A percentile compares a stretch with the other conserved stretches of the same genome.
These are phyloP conservation scores for Tillandsia fasciculata DNA, from an alignment of 176 grass and related monocot genomes.

Conservation along the genomic window DNA sequence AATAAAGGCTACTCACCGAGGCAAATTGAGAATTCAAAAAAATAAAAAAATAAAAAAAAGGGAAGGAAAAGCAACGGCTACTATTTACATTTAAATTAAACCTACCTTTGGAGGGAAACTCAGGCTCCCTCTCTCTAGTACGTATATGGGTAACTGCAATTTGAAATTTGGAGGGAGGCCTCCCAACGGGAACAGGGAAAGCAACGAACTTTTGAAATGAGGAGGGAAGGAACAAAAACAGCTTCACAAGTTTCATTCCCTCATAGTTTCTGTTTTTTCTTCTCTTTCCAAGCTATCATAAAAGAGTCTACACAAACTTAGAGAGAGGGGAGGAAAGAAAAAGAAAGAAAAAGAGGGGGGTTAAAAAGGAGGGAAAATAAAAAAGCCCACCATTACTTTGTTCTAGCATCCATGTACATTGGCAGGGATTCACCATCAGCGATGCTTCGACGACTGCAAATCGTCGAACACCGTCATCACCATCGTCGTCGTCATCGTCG, in stretches of 20 bases:
- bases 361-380: not conserved
- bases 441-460: conserved; percentile 50
- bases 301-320: conserved; percentile 12
- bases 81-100: conserved; percentile 25
- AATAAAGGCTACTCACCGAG: not conserved
- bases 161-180: conserved; percentile 42
- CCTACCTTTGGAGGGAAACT: conserved; percentile 45
- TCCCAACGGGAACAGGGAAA: conserved; percentile 29
- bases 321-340: conserved; percentile 11
- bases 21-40: not conserved
- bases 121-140: not conserved
- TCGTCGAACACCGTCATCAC: conserved; percentile 41
- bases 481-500: conserved; percentile 16
- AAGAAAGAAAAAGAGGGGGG: conserved; percentile 3
- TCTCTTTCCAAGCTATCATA: conserved; percentile 20
- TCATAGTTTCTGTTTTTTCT: conserved; percentile 26
- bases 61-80: conserved; percentile 34
- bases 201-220: conserved; percentile 55
- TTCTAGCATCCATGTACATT: conserved; percentile 26
- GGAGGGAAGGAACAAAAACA: conserved; percentile 33
- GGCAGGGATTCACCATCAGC: conserved; percentile 19
- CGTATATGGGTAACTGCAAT: conserved; percentile 36
- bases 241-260: conserved; percentile 41
- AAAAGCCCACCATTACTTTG: conserved; percentile 16
- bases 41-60: not conserved